Evolutionary conservation across 768 basidiomycete genomes (phyloP), one percentile per base, ranked within the genome.

Genomic region (Collybiopsis confluens): DNA sequence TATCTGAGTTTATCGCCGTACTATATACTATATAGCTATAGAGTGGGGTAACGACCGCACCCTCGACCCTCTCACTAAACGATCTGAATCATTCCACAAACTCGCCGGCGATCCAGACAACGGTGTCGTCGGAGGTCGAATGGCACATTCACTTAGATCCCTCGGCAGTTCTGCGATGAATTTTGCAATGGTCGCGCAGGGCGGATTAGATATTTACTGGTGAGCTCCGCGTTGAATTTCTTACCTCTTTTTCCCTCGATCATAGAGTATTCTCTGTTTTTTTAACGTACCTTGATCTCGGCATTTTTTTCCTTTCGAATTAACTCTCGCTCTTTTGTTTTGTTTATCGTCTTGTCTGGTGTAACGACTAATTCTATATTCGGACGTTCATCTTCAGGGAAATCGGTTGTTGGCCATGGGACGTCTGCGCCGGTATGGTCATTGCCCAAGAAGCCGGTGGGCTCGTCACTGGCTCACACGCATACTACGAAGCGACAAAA

Each of bases 361-460:
- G n/a, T n/a, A n/a, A n/a, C n/a, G n/a, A n/a, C n/a, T n/a, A n/a
- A n/a, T n/a, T n/a, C n/a, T n/a, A n/a, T n/a, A n/a, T n/a, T n/a
- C n/a, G n/a, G n/a, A n/a, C n/a, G n/a, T n/a, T 16, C 7, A 20
- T 18, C 37, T 33, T 33, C 56, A 88, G 88, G 87, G 90, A 92
- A 67, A 86, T 94, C 57, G 92, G 92, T 21, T 80, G 78, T 58
- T 79, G 76, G 75, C 82, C 88, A 13, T 95, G 92, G 93, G 90
- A 95, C 67, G 88, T 95, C 40, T 92, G 86, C 60, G 93, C 96
- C 2, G 96, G 94, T 0, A 84, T 90, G 11, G 85, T 96, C 60
- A 95, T 98, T 56, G 88, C 90, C 0, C 80, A 90, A 56, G 96
- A 96, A 66, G 90, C 95, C 0, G 96, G 96, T 4, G 82, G 87